phyloP scores from a whole-genome alignment of 108 stramenopile species.

The Stephanodiscus triporus region DNA sequence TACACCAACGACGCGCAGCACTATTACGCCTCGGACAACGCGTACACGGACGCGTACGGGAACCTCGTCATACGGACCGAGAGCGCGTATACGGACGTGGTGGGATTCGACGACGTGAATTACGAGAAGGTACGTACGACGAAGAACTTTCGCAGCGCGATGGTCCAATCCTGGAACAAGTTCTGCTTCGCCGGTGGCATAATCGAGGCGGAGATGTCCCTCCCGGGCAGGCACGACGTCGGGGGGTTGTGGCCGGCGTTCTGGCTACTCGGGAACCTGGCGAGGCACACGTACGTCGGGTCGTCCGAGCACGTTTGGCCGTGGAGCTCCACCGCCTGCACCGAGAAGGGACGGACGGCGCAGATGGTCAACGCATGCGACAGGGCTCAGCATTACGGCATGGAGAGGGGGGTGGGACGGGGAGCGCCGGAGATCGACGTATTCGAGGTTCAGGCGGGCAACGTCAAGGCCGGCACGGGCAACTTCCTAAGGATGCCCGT shows the following conservation, averaged over 20 bases:
- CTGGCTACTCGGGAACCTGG: constrained; percentile 97
- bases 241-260: constrained; percentile 98
- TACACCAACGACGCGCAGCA: constrained; percentile 96
- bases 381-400: constrained; percentile 85
- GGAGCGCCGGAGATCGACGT: constrained; percentile 99
- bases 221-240: constrained; percentile 85
- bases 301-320: constrained; percentile 92
- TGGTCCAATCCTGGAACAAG: constrained; percentile 98
- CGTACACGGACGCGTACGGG: constrained; percentile 73
- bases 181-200: constrained; percentile 99
- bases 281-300: constrained; percentile 94
- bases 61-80: constrained; percentile 84
- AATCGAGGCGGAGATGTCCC: constrained; percentile 82
- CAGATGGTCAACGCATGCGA: constrained; percentile 84
- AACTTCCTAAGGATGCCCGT: constrained; percentile 71
- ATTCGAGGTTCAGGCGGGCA: constrained; percentile 91
- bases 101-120: constrained; percentile 84
- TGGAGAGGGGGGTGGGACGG: constrained; percentile 78
- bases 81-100: constrained; percentile 73
- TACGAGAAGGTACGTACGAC: constrained; percentile 61
- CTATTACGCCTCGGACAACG: constrained; percentile 86
- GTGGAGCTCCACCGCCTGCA: constrained; percentile 73
- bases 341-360: constrained; percentile 52
- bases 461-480: constrained; percentile 63
- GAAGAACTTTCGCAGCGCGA: constrained; percentile 91